Evolutionary conservation across 257 asterid genomes (phyloP).

Genomic region (Echium plantagineum): DNA sequence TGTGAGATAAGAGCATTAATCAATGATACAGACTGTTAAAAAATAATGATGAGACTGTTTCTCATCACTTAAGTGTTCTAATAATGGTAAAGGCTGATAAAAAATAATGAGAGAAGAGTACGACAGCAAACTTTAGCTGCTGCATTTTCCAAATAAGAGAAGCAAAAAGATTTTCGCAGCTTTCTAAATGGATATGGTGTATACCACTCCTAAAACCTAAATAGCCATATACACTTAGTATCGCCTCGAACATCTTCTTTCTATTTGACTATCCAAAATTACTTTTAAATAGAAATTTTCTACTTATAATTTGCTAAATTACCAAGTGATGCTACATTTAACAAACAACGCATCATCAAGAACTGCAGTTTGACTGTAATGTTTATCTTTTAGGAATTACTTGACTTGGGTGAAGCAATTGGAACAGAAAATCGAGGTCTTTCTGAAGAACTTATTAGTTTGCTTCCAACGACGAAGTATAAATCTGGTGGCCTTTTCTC

Average conservation of each 20-base stretch:
- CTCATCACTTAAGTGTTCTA: no score
- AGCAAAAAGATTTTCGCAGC: background rate
- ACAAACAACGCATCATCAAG: background rate
- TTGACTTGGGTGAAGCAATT: constrained; percentile 82
- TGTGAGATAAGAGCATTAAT: no score
- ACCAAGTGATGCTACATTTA: background rate
- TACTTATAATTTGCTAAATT: background rate
- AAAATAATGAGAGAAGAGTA: background rate
- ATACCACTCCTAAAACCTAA: no score
- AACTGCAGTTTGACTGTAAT: background rate
- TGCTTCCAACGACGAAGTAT: constrained; percentile 76
- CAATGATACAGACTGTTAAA: no score
- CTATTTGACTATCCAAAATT: background rate
- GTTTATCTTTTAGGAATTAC: constrained; percentile 48
- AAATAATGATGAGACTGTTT: no score
- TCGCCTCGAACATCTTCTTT: background rate
- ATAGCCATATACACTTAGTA: background rate
- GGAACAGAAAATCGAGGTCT: constrained; percentile 90
- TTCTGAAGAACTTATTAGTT: constrained; percentile 54
- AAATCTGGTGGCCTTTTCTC: constrained; percentile 63
- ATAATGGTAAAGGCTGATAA: no score
- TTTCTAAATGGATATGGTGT: background rate
- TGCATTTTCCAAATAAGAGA: background rate
- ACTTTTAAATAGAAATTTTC: background rate
- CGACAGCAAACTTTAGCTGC: background rate